Percentiles rank a stretch among this genome's conserved stretches.
Conservation (phyloP, 73 alveolate genomes). For the Blepharisma stoltei region DNA sequence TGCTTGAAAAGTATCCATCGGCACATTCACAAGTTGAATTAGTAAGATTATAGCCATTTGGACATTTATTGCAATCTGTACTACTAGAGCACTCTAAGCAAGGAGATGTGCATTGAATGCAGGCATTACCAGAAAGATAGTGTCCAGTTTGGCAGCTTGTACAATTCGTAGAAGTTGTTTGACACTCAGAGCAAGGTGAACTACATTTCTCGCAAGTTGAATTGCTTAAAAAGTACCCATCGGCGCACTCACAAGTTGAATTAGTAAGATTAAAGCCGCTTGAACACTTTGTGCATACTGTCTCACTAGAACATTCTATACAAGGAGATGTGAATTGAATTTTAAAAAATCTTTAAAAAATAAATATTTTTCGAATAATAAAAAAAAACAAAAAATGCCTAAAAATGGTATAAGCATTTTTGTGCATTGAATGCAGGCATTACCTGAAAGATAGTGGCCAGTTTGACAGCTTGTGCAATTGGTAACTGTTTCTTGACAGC, state of each 20-base stretch:
- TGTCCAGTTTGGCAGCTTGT: neutral
- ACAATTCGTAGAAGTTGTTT: neutral
- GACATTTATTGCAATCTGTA: constrained; percentile 17
- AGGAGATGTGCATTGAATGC: constrained; percentile 13
- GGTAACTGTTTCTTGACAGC: neutral
- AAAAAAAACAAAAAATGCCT: too few relatives aligned
- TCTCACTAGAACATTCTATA: too few relatives aligned
- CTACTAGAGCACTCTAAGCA: neutral
- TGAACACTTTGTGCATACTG: neutral
- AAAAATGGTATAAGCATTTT: too few relatives aligned
- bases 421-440: too few relatives aligned
- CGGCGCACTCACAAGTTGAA: neutral
- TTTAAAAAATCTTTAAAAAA: too few relatives aligned
- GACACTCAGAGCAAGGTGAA: constrained; percentile 17
- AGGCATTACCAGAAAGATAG: neutral
- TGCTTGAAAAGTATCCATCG: too few relatives aligned
- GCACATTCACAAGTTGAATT: neutral
- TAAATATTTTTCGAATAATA: too few relatives aligned
- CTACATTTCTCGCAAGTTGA: neutral
- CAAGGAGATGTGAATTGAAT: too few relatives aligned
- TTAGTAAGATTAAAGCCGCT: neutral
- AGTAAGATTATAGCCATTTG: neutral
- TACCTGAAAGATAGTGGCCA: too few relatives aligned
- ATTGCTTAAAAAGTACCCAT: neutral
- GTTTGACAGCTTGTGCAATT: neutral